Conservation (phyloP, 176 grass and related monocot genomes). For the Areca catechu region DNA sequence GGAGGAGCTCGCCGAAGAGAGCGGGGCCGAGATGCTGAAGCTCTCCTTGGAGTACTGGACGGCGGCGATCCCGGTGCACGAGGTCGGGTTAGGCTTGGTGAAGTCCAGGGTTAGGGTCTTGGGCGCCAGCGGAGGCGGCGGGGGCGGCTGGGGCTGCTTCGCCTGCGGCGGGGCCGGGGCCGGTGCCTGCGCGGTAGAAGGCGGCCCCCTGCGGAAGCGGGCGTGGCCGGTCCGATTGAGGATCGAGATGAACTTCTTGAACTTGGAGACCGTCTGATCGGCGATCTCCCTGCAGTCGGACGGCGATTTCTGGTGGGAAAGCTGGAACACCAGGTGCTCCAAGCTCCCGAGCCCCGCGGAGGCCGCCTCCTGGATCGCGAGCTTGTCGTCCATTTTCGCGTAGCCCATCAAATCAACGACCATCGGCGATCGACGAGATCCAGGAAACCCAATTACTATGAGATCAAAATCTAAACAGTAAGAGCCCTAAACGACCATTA, state of each 20-base stretch:
- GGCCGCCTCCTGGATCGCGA: slow-evolving; percentile 17
- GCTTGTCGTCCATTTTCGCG: slow-evolving; percentile 11
- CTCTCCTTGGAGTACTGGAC: neutral
- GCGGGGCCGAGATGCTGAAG: neutral
- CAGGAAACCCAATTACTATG: neutral
- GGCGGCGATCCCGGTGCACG: neutral
- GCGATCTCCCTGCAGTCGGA: slow-evolving; percentile 4
- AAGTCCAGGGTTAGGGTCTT: neutral
- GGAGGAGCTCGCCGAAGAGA: neutral
- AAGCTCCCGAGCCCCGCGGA: slow-evolving; percentile 2
- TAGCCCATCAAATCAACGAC: slow-evolving; percentile 7
- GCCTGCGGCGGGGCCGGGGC: neutral
- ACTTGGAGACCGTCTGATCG: slow-evolving; percentile 5
- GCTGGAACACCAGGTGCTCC: slow-evolving; percentile 6
- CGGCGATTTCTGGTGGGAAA: neutral
- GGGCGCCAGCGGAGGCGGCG: neutral
- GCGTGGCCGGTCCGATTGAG: slow-evolving; percentile 5
- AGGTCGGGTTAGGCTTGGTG: neutral
- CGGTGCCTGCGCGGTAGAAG: neutral
- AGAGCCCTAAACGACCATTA: neutral
- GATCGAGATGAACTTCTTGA: slow-evolving; percentile 3
- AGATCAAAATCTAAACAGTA: neutral
- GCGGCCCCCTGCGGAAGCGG: neutral
- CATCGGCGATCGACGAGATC: neutral
- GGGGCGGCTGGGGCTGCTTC: neutral